Evolutionary conservation across 805 yeast genomes (phyloP).

Genomic region (Saturnispora serradocipensis): DNA sequence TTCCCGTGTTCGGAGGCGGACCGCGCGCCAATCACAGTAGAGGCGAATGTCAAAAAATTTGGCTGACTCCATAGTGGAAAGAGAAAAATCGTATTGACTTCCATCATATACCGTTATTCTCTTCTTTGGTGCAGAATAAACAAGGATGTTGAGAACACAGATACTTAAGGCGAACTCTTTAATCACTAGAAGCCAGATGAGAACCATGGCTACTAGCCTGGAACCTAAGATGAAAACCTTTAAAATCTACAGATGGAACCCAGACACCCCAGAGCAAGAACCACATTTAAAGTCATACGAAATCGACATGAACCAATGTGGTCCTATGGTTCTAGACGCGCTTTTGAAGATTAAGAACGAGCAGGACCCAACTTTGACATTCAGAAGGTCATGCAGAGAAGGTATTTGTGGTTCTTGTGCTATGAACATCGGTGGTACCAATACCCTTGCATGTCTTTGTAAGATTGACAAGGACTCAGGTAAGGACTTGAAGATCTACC

Average conservation of each 20-base stretch:
- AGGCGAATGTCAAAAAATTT: not conserved
- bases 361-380: constrained; percentile 90
- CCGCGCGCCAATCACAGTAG: not conserved
- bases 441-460: constrained; percentile 95
- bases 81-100: not conserved
- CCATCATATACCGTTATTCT: not conserved
- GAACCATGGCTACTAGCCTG: constrained; percentile 43
- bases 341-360: constrained; percentile 90
- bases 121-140: not conserved
- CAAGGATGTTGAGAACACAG: not conserved
- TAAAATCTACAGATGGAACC: constrained; percentile 96
- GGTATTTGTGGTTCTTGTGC: constrained; percentile 99
- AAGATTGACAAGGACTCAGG: constrained; percentile 74
- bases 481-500: constrained; percentile 81
- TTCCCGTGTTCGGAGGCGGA: constrained; percentile 1
- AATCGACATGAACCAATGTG: constrained; percentile 82
- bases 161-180: not conserved
- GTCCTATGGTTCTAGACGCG: constrained; percentile 98
- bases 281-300: constrained; percentile 79
- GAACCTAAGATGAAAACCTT: constrained; percentile 67
- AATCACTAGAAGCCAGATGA: constrained; percentile 6
- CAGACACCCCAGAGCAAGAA: constrained; percentile 89
- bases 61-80: not conserved
- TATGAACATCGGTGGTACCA: constrained; percentile 97
- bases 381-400: constrained; percentile 98